A percentile compares a stretch with the other conserved stretches of the same genome.
These are phyloP conservation scores for Ocimum tenuiflorum DNA, from an alignment of 257 asterid species.

Conservation along the genomic window DNA sequence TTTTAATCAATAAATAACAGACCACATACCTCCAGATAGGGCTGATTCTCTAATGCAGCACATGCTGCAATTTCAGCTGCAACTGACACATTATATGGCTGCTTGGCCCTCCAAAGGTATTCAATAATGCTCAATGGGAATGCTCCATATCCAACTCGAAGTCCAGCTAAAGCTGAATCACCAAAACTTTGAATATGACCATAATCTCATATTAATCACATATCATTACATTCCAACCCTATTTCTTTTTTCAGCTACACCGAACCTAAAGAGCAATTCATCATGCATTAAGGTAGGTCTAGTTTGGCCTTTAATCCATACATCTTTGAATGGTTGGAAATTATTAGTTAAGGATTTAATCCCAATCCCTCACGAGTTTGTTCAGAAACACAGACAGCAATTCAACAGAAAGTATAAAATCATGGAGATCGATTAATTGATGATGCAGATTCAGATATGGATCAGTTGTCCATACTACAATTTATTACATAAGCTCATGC, in stretches of 20 bases:
- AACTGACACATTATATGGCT: slow-evolving; percentile 93
- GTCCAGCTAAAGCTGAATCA: slow-evolving; percentile 85
- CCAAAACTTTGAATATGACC: background rate
- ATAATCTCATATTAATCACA: slow-evolving; percentile 1
- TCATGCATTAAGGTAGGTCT: background rate
- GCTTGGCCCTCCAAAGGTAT: slow-evolving; percentile 95
- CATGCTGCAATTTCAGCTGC: slow-evolving; percentile 98
- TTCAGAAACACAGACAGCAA: too few relatives aligned
- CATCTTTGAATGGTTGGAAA: background rate
- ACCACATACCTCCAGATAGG: slow-evolving; percentile 67
- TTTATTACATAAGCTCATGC: background rate
- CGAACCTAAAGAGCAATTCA: background rate
- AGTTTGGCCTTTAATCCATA: background rate
- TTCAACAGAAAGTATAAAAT: background rate
- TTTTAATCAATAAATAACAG: background rate
- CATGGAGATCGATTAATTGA: background rate
- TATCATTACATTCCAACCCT: background rate
- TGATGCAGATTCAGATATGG: background rate
- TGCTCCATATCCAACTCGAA: slow-evolving; percentile 92
- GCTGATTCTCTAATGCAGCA: slow-evolving; percentile 75
- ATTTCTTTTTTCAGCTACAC: background rate
- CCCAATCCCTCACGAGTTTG: background rate
- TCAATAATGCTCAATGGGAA: slow-evolving; percentile 87
- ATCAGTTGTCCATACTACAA: background rate
- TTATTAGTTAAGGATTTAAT: background rate